Percentiles rank a stretch among this genome's conserved stretches.
These are phyloP conservation scores for Colletotrichum kahawae DNA, from an alignment of 2,329 filamentous ascomycete species.

Conservation along the genomic window DNA sequence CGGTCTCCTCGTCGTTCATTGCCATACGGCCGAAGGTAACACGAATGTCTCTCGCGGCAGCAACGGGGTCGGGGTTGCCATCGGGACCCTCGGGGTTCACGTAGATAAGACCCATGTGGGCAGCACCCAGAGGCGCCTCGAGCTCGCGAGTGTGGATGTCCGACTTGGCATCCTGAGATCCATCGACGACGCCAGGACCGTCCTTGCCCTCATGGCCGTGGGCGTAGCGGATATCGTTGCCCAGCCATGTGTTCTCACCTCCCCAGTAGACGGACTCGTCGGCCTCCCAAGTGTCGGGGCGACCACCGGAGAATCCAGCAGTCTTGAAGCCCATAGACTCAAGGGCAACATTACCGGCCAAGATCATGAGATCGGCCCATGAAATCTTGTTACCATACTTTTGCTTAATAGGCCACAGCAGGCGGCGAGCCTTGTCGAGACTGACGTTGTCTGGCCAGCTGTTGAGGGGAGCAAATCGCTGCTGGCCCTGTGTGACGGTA, in stretches of 20 bases:
- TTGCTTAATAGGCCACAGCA: constrained; percentile 76
- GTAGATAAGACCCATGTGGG: constrained; percentile 81
- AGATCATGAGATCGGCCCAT: constrained; percentile 75
- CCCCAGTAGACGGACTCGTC: constrained; percentile 83
- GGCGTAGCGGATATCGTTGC: constrained; percentile 74
- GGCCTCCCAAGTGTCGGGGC: constrained; percentile 75
- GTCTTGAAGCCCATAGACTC: constrained; percentile 79
- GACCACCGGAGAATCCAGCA: constrained; percentile 76
- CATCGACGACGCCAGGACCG: constrained; percentile 34
- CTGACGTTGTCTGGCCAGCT: constrained; percentile 82
- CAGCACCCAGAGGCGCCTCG: constrained; percentile 71
- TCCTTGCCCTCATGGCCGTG: constrained; percentile 40
- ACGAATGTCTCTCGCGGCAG: constrained; percentile 74
- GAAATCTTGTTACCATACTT: constrained; percentile 86
- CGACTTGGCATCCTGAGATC: constrained; percentile 31
- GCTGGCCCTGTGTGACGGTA: constrained; percentile 59
- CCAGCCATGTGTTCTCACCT: constrained; percentile 71
- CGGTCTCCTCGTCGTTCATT: constrained; percentile 84
- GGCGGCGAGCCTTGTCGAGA: constrained; percentile 80
- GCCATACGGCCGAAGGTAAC: constrained; percentile 81
- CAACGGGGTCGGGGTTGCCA: constrained; percentile 72
- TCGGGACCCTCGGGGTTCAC: constrained; percentile 83
- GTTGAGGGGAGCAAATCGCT: constrained; percentile 82
- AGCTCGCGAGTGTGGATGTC: constrained; percentile 38
- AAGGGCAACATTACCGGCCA: constrained; percentile 78